phyloP scores from a whole-genome alignment of 2,329 filamentous ascomycete genomes.

The Hypoxylon rubiginosum region DNA sequence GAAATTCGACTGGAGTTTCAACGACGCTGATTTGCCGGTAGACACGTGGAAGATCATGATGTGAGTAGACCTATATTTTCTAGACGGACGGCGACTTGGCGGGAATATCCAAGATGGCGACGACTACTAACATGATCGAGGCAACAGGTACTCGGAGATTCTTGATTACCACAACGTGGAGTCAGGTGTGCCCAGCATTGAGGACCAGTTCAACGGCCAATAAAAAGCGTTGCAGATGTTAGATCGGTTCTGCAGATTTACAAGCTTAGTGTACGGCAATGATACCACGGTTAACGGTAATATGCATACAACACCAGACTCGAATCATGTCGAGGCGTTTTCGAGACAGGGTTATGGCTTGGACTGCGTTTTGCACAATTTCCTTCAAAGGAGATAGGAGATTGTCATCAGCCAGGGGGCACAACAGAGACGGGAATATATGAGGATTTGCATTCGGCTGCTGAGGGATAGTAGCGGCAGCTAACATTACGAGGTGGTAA shows the following conservation, averaged over 20 bases:
- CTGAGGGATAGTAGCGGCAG: slow-evolving; percentile 24
- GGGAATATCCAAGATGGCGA: slow-evolving; percentile 1
- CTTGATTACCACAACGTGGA: slow-evolving; percentile 98
- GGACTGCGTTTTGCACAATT: slow-evolving; percentile 40
- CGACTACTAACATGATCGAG: slow-evolving; percentile 45
- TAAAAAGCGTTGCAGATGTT: slow-evolving; percentile 41
- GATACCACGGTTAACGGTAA: slow-evolving; percentile 43
- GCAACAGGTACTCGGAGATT: slow-evolving; percentile 93
- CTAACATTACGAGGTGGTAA: slow-evolving; percentile 34
- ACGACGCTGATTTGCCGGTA: slow-evolving; percentile 95
- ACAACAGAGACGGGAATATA: slow-evolving; percentile 34
- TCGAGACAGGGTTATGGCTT: slow-evolving; percentile 46
- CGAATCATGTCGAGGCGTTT: slow-evolving; percentile 49
- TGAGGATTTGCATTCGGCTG: slow-evolving; percentile 37
- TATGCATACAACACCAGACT: slow-evolving; percentile 40
- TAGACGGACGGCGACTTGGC: neutral
- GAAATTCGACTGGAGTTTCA: slow-evolving; percentile 99
- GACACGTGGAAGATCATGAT: slow-evolving; percentile 99
- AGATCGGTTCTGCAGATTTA: slow-evolving; percentile 35
- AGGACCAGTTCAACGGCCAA: slow-evolving; percentile 58
- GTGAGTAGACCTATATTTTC: slow-evolving; percentile 65
- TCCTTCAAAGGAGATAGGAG: slow-evolving; percentile 30
- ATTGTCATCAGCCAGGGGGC: slow-evolving; percentile 30
- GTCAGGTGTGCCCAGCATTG: slow-evolving; percentile 57
- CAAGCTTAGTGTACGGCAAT: slow-evolving; percentile 41